Conservation (phyloP, 2,329 filamentous ascomycete species). For the Pseudogymnoascus sp. region DNA sequence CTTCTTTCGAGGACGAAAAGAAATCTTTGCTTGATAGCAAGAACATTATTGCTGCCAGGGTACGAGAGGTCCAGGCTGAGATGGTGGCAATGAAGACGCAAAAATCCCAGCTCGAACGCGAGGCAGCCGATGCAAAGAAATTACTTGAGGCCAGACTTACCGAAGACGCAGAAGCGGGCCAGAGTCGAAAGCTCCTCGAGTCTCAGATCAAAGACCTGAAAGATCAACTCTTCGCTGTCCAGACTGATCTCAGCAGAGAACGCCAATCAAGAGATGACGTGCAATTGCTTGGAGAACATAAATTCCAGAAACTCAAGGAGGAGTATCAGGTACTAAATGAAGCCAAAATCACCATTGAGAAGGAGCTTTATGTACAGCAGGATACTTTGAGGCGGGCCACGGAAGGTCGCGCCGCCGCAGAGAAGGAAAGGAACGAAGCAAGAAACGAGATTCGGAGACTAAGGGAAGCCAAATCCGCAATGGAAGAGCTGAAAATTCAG, state of each 20-base stretch:
- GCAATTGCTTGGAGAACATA: slow-evolving; percentile 81
- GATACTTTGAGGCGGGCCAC: slow-evolving; percentile 80
- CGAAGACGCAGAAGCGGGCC: slow-evolving; percentile 75
- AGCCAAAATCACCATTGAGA: slow-evolving; percentile 94
- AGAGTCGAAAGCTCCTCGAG: slow-evolving; percentile 76
- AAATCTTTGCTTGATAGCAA: slow-evolving; percentile 64
- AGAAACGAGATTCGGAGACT: slow-evolving; percentile 77
- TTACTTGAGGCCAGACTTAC: slow-evolving; percentile 82
- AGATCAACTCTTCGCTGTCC: slow-evolving; percentile 71
- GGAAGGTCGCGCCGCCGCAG: slow-evolving; percentile 69
- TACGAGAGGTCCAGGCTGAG: slow-evolving; percentile 82
- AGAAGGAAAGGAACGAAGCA: slow-evolving; percentile 83
- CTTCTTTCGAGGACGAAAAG: slow-evolving; percentile 71
- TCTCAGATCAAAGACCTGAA: slow-evolving; percentile 84
- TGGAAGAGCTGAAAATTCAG: slow-evolving; percentile 77
- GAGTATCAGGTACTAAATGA: slow-evolving; percentile 85
- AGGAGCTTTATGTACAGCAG: slow-evolving; percentile 93
- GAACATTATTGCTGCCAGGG: slow-evolving; percentile 64
- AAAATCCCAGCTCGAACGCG: slow-evolving; percentile 74
- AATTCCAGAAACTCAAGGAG: slow-evolving; percentile 70
- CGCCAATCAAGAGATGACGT: slow-evolving; percentile 92
- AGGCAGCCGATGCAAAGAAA: slow-evolving; percentile 79
- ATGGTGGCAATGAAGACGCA: slow-evolving; percentile 79
- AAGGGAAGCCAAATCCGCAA: slow-evolving; percentile 72
- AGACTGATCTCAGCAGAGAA: slow-evolving; percentile 83